Conservation (phyloP, 2,329 filamentous ascomycete genomes). For the Bimuria novae-zelandiae region DNA sequence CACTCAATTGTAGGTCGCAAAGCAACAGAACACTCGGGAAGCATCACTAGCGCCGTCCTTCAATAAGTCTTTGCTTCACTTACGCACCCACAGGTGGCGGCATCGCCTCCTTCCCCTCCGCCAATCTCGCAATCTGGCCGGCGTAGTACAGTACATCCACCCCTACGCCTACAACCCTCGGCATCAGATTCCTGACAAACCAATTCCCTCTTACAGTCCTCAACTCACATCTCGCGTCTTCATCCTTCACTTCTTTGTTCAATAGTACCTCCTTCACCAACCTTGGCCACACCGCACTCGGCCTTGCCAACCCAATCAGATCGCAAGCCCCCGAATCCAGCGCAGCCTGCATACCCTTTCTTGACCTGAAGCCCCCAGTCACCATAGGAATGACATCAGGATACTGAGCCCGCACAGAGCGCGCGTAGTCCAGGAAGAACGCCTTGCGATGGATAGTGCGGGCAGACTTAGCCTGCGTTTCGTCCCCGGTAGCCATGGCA, state of each 20-base stretch:
- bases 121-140: background rate
- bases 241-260: conserved; percentile 11
- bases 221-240: conserved; percentile 9
- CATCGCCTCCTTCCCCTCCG: background rate
- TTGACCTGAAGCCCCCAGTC: conserved; percentile 62
- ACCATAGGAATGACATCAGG: conserved; percentile 54
- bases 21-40: too few relatives aligned
- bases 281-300: conserved; percentile 15
- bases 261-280: conserved; percentile 15
- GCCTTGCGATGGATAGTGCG: conserved; percentile 63
- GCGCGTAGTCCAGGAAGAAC: conserved; percentile 69
- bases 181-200: conserved; percentile 8
- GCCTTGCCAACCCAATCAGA: conserved; percentile 21
- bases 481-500: conserved; percentile 14
- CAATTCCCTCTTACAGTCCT: conserved; percentile 8
- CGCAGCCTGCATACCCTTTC: conserved; percentile 60
- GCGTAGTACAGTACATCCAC: conserved; percentile 3
- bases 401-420: conserved; percentile 51
- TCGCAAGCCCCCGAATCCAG: conserved; percentile 46
- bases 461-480: background rate
- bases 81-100: background rate
- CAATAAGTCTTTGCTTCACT: too few relatives aligned
- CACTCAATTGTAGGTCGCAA: too few relatives aligned
- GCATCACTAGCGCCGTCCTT: too few relatives aligned
- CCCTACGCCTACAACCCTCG: background rate